Evolutionary conservation across 1,284 basidiomycete genomes (phyloP).

Genomic region (Boletus semigastroideus): DNA sequence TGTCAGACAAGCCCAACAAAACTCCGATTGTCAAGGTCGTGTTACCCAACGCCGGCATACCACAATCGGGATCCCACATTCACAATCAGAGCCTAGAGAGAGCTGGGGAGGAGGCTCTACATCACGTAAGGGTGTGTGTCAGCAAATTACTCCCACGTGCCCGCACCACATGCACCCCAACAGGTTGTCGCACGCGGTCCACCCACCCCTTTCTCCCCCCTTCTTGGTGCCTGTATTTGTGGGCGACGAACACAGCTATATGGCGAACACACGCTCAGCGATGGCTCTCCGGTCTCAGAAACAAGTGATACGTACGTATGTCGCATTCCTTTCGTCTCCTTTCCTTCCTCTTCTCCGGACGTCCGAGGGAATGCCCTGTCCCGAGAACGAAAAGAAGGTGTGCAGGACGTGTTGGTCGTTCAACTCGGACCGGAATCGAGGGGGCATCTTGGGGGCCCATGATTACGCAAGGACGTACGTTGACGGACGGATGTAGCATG

Average conservation of each 20-base stretch:
- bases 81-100: too few relatives aligned
- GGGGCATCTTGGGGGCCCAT: background rate
- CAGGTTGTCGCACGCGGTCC: slow-evolving; percentile 9
- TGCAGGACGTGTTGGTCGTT: background rate
- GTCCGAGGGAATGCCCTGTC: slow-evolving; percentile 21
- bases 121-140: slow-evolving; percentile 8
- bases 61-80: slow-evolving; percentile 5
- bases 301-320: slow-evolving; percentile 10
- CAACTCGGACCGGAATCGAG: slow-evolving; percentile 2
- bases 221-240: background rate
- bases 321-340: slow-evolving; percentile 5
- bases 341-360: slow-evolving; percentile 13
- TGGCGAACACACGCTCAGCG: slow-evolving; percentile 1
- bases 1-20: background rate
- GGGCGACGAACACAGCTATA: slow-evolving; percentile 13
- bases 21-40: slow-evolving; percentile 3
- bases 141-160: slow-evolving; percentile 11
- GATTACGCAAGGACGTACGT: background rate
- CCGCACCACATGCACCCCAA: slow-evolving; percentile 11
- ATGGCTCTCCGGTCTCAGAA: background rate
- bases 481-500: background rate
- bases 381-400: background rate
- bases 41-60: background rate
- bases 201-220: background rate
- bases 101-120: background rate